Evolutionary conservation across 306 rosid genomes (phyloP), one percentile per base, ranked within the genome.

Genomic region (Trifolium dubium): DNA sequence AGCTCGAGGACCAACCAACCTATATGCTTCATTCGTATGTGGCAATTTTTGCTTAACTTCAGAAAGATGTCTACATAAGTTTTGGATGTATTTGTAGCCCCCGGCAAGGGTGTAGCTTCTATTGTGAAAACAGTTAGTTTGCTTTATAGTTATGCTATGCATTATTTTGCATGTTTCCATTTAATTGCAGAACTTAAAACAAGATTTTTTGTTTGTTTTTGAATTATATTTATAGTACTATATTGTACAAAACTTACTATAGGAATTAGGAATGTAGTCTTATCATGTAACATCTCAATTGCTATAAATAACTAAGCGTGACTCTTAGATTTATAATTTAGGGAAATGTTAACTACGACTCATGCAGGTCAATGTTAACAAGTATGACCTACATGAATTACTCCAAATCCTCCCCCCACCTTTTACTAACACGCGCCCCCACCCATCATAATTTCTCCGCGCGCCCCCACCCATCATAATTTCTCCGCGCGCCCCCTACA

Each of bases 1-100:
- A 64, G 69, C 54, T 35, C 18, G 34, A 80, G 83, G 83, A 44
- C 10, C 44, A 32, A 63, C 77, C 77, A 79, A 58, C 64, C 81
- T 78, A 73, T 55, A 55, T 44, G 5, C 50, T 23, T 23, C 23
- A 44, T 35, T 41, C 60, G 29, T 49, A 59, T 32, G 82, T 47
- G 62, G 80, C 75, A 3, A 64, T 49, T 74, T 39, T 71, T 64
- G 31, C 74, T 81, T 73, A 69, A 73, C 39, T 49, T 28, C 66
- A 49, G 43, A 76, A 84, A 51, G 61, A 71, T 78, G 78, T 79
- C 72, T 37, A 10, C 31, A 37, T 59, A 79, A 72, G 55, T 49
- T 58, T 58, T 62, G 55, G 74, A 77, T 71, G 65, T 62, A 67
- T 54, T 62, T 59, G 59, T 72, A 32, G 66, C 55, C 23, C 23